phyloP scores from a whole-genome alignment of 1,139 yeast genomes.

The Sugiyamaella castrensis region DNA sequence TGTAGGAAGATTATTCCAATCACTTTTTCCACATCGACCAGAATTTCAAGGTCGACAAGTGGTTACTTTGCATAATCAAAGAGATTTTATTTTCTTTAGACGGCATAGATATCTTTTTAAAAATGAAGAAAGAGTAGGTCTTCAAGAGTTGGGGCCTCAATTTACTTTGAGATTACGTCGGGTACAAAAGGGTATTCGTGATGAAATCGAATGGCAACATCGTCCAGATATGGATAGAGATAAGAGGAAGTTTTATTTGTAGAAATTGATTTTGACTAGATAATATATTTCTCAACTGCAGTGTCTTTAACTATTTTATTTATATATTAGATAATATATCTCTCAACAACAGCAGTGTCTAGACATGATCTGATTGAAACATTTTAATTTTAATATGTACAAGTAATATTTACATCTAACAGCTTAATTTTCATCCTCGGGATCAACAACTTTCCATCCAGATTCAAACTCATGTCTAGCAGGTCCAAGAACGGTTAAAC shows the following conservation, averaged over 20 bases:
- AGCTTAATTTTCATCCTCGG: conserved; percentile 16
- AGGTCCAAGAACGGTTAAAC: conserved; percentile 55
- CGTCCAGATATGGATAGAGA: conserved; percentile 95
- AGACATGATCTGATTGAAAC: conserved; percentile 13
- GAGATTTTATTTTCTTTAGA: conserved; percentile 92
- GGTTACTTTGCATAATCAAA: conserved; percentile 89
- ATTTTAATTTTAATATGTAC: conserved; percentile 9
- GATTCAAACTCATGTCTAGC: conserved; percentile 36
- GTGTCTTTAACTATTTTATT: too few relatives aligned
- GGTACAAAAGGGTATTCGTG: conserved; percentile 85
- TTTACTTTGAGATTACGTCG: conserved; percentile 86
- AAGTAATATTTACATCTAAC: conserved; percentile 6
- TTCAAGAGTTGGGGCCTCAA: conserved; percentile 96
- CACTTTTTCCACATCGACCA: conserved; percentile 87
- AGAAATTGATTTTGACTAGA: conserved; percentile 17
- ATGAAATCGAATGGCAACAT: conserved; percentile 95
- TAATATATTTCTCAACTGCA: too few relatives aligned
- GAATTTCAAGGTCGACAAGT: conserved; percentile 95
- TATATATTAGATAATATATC: too few relatives aligned
- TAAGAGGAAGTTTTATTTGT: conserved; percentile 85
- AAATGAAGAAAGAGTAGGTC: conserved; percentile 87
- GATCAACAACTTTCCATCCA: conserved; percentile 38
- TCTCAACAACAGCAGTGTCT: too few relatives aligned
- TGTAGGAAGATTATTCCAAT: conserved; percentile 86
- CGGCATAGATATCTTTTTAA: conserved; percentile 89